Percentiles rank a stretch among this genome's conserved stretches.
Conservation (phyloP, 2,329 filamentous ascomycete species). For the Pseudopyrenochaeta lycopersici region DNA sequence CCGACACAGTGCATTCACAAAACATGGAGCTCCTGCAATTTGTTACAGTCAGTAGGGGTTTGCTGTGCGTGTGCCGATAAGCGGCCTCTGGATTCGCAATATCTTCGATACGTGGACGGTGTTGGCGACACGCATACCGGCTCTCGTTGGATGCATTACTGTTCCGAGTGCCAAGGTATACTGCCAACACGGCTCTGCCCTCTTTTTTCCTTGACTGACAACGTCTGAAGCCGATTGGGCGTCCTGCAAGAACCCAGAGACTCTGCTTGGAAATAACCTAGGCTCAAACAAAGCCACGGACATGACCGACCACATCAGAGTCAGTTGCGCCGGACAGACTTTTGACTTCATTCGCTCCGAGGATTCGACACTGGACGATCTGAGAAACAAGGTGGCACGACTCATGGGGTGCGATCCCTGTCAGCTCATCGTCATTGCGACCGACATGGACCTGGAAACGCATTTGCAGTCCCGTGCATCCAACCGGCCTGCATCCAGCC, state of each 20-base stretch:
- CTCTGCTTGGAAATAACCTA: neutral
- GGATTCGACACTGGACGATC: conserved; percentile 11
- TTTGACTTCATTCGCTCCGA: conserved; percentile 11
- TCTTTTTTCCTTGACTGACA: neutral
- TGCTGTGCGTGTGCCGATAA: conserved; percentile 21
- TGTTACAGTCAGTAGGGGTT: conserved; percentile 3
- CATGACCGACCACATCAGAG: neutral
- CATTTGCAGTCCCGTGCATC: conserved; percentile 1
- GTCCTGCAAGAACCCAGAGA: neutral
- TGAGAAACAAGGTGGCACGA: conserved; percentile 18
- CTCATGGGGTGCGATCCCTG: conserved; percentile 17
- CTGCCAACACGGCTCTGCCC: neutral
- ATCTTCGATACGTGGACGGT: conserved; percentile 9
- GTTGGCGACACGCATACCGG: conserved; percentile 1
- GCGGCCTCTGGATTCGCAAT: conserved; percentile 7
- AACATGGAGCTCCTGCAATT: conserved; percentile 14
- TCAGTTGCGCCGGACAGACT: neutral
- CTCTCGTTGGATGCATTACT: conserved; percentile 7
- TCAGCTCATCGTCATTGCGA: conserved; percentile 5
- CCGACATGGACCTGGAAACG: neutral
- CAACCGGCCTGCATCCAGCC: no score
- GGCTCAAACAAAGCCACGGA: neutral
- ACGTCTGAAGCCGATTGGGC: neutral
- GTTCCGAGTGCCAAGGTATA: conserved; percentile 11
- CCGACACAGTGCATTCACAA: conserved; percentile 20